Percentiles rank a stretch among this genome's conserved stretches.
Evolutionary conservation across 2,329 filamentous ascomycete genomes (phyloP).

Genomic region (Xylariaceae sp.): DNA sequence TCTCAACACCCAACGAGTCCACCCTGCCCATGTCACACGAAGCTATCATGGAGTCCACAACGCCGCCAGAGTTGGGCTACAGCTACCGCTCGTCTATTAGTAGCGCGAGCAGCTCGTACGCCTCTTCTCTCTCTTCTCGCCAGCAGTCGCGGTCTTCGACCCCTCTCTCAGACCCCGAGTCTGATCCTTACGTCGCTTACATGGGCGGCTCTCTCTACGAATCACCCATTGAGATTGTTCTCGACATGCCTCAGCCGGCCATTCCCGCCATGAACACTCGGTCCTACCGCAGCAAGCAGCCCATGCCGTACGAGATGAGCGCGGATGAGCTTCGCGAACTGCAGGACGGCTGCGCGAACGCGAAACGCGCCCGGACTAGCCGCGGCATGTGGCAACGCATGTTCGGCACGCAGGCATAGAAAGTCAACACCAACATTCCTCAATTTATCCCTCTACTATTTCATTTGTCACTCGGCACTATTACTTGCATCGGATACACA

Average conservation of each 20-base stretch:
- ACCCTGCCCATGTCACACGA: conserved; percentile 37
- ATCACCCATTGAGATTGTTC: conserved; percentile 44
- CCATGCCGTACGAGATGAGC: conserved; percentile 53
- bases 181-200: conserved; percentile 36
- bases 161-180: conserved; percentile 42
- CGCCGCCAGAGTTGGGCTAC: conserved; percentile 45
- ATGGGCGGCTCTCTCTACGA: conserved; percentile 42
- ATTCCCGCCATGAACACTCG: conserved; percentile 26
- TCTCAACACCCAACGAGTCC: conserved; percentile 35
- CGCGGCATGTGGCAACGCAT: conserved; percentile 51
- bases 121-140: conserved; percentile 42
- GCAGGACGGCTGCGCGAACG: conserved; percentile 41
- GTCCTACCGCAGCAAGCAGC: conserved; percentile 27
- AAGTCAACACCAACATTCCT: not conserved
- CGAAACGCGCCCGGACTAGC: conserved; percentile 44
- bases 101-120: conserved; percentile 43
- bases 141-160: conserved; percentile 48
- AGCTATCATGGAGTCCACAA: conserved; percentile 33
- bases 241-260: conserved; percentile 36
- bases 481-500: conserved; percentile 8
- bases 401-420: conserved; percentile 38
- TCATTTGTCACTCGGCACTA: conserved; percentile 12
- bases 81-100: conserved; percentile 35
- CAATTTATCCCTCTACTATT: conserved; percentile 4
- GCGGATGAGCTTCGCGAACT: conserved; percentile 47